Conservation (phyloP, 1,284 basidiomycete genomes). For the Ceratorhiza oryzae-sativae region DNA sequence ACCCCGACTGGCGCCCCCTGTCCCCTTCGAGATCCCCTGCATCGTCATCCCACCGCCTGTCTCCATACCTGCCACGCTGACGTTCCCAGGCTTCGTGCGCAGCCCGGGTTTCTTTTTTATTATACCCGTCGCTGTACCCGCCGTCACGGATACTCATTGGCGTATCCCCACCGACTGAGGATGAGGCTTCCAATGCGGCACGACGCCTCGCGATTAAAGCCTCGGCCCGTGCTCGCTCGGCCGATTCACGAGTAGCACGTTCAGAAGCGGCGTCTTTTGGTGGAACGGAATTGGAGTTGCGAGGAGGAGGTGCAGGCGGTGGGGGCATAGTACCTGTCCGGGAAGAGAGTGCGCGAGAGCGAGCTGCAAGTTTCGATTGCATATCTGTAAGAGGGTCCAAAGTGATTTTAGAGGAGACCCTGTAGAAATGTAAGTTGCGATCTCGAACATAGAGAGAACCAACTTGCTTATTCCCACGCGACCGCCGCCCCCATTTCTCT, state of each 20-base stretch:
- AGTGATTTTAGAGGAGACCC: conserved; percentile 55
- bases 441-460: neutral
- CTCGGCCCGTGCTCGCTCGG: conserved; percentile 73
- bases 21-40: neutral
- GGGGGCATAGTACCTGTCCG: conserved; percentile 46
- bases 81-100: conserved; percentile 55
- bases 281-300: conserved; percentile 45
- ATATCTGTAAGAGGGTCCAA: conserved; percentile 78
- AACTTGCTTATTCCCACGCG: conserved; percentile 47
- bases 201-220: conserved; percentile 70
- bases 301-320: conserved; percentile 12
- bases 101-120: conserved; percentile 71
- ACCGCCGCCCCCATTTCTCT: conserved; percentile 47
- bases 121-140: conserved; percentile 72
- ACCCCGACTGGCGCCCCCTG: neutral
- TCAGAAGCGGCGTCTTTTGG: conserved; percentile 44
- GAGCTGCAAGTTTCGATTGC: conserved; percentile 62
- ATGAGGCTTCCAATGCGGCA: conserved; percentile 66
- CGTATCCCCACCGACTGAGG: conserved; percentile 64
- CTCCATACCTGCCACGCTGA: conserved; percentile 6
- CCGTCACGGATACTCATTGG: conserved; percentile 51
- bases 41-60: conserved; percentile 30
- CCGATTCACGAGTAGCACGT: conserved; percentile 62
- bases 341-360: conserved; percentile 44
- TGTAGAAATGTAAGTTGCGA: conserved; percentile 4